Conservation (phyloP, 306 rosid species). For the apple (Malus domestica) region ASM211411v1 NC_041789.1:3176501-3177000, state of each 20-base stretch:
- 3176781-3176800: slow-evolving; percentile 93
- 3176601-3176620: slow-evolving; percentile 88
- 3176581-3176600: slow-evolving; percentile 89
- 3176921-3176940: slow-evolving; percentile 47
- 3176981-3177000: slow-evolving; percentile 53
- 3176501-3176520: slow-evolving; percentile 88
- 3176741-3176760: slow-evolving; percentile 63
- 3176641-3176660: slow-evolving; percentile 26
- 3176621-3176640: slow-evolving; percentile 50
- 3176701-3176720: slow-evolving; percentile 67
- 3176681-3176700: slow-evolving; percentile 53
- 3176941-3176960: slow-evolving; percentile 60
- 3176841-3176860: slow-evolving; percentile 76
- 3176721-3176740: slow-evolving; percentile 42
- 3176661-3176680: slow-evolving; percentile 53
- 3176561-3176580: slow-evolving; percentile 92
- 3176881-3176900: slow-evolving; percentile 61
- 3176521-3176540: slow-evolving; percentile 80
- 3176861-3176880: slow-evolving; percentile 63
- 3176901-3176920: slow-evolving; percentile 55
- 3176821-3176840: slow-evolving; percentile 73
- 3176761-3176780: slow-evolving; percentile 82
- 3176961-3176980: slow-evolving; percentile 53
- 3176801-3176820: slow-evolving; percentile 80
- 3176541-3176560: slow-evolving; percentile 77